phyloP scores from a whole-genome alignment of 768 basidiomycete genomes.

The Boletus rex-veris region DNA sequence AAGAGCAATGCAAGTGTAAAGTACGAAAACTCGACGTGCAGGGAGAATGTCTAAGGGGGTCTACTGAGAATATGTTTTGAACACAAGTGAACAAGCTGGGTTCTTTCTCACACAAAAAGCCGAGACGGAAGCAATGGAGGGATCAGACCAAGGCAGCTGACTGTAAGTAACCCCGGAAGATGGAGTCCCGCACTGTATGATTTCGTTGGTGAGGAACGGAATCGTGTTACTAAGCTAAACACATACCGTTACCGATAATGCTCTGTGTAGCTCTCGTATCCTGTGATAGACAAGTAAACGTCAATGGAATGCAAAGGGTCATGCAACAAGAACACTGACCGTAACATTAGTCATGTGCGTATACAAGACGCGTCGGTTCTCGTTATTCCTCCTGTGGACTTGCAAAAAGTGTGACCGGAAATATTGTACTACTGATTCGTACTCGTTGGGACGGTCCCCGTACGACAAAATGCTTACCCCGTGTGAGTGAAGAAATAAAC shows the following conservation, averaged over 20 bases:
- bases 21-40: constrained; percentile 1
- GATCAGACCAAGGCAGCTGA: constrained; percentile 66
- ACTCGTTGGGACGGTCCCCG: constrained; percentile 76
- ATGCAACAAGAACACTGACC: constrained; percentile 37
- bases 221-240: not conserved
- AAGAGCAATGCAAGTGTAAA: constrained; percentile 7
- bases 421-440: constrained; percentile 77
- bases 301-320: not conserved
- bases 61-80: not conserved
- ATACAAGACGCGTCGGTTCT: constrained; percentile 76
- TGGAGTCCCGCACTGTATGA: constrained; percentile 62
- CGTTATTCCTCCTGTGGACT: constrained; percentile 72
- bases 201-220: constrained; percentile 8
- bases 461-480: constrained; percentile 69
- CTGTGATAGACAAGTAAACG: constrained; percentile 32
- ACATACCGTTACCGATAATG: constrained; percentile 76
- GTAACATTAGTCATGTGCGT: constrained; percentile 81
- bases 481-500: constrained; percentile 6
- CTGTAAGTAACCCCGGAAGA: constrained; percentile 71
- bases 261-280: constrained; percentile 82
- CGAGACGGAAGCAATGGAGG: not conserved
- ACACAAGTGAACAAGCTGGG: constrained; percentile 5
- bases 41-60: not conserved
- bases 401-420: constrained; percentile 87
- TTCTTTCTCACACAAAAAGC: not conserved